Conservation (phyloP, 169 alveolate species). For the Cyclospora cayetanensis region DNA sequence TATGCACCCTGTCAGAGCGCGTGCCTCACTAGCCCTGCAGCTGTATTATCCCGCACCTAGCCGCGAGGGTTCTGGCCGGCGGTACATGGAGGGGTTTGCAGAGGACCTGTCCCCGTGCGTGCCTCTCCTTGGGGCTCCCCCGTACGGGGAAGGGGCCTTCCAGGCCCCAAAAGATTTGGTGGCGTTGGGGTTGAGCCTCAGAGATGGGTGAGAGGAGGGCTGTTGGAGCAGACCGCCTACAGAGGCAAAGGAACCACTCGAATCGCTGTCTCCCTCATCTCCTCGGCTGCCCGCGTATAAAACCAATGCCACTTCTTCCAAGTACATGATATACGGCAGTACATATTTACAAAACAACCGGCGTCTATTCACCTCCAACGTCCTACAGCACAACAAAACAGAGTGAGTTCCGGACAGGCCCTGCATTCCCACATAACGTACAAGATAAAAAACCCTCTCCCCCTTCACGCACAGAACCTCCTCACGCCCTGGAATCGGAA, state of each 20-base stretch:
- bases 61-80: no score
- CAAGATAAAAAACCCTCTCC: not conserved
- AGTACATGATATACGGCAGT: constrained; percentile 77
- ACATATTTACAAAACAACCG: constrained; percentile 80
- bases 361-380: constrained; percentile 77
- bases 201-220: not conserved
- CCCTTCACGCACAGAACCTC: not conserved
- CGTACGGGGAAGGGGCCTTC: not conserved
- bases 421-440: not conserved
- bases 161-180: not conserved
- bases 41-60: no score
- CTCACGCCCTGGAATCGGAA: not conserved
- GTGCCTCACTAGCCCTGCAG: no score
- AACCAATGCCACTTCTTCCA: constrained; percentile 76
- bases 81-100: no score
- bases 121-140: not conserved
- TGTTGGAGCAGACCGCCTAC: not conserved
- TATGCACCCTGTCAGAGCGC: no score
- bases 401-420: not conserved
- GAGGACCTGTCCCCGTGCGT: no score
- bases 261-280: not conserved
- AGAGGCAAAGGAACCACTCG: not conserved
- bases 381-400: constrained; percentile 29
- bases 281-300: constrained; percentile 33
- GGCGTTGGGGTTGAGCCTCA: not conserved